A percentile compares a stretch with the other conserved stretches of the same genome.
Evolutionary conservation across 2,329 filamentous ascomycete genomes (phyloP).

Genomic region (Cyphellophora europaea): DNA sequence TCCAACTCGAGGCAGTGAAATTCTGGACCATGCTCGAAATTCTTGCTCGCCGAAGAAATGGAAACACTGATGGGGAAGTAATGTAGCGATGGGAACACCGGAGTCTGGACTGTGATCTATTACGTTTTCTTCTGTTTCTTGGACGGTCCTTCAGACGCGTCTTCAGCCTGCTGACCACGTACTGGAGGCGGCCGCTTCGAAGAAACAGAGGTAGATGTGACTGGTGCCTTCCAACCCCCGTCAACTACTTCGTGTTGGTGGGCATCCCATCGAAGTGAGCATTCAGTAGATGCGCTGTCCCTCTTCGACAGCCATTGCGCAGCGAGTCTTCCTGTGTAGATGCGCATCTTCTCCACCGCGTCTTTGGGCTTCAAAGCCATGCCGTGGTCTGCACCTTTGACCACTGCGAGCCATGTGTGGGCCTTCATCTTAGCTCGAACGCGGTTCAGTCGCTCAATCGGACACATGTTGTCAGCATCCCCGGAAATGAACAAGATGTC

Average conservation of each 20-base stretch:
- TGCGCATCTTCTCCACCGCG: not conserved
- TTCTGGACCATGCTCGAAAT: too few species aligned
- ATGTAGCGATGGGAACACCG: too few species aligned
- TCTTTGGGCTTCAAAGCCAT: conserved; percentile 17
- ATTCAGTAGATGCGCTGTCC: not conserved
- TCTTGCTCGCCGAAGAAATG: too few species aligned
- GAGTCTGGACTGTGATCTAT: too few species aligned
- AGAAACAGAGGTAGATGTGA: too few species aligned
- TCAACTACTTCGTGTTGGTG: not conserved
- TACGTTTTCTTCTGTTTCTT: not conserved
- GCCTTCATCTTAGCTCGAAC: conserved; percentile 17
- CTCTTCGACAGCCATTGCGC: not conserved
- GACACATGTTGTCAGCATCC: conserved; percentile 15
- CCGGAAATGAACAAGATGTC: conserved; percentile 17
- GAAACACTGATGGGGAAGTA: too few species aligned
- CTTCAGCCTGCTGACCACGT: not conserved
- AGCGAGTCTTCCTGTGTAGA: not conserved
- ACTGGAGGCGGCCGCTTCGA: too few species aligned
- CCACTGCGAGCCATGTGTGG: conserved; percentile 10
- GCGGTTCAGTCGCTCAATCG: conserved; percentile 6
- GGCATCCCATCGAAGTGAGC: not conserved
- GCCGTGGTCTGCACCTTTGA: conserved; percentile 17
- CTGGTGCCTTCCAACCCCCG: not conserved
- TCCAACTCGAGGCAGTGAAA: too few species aligned
- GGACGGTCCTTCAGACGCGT: not conserved